Conservation (phyloP, 306 rosid genomes). For the Casuarina equisetifolia region DNA sequence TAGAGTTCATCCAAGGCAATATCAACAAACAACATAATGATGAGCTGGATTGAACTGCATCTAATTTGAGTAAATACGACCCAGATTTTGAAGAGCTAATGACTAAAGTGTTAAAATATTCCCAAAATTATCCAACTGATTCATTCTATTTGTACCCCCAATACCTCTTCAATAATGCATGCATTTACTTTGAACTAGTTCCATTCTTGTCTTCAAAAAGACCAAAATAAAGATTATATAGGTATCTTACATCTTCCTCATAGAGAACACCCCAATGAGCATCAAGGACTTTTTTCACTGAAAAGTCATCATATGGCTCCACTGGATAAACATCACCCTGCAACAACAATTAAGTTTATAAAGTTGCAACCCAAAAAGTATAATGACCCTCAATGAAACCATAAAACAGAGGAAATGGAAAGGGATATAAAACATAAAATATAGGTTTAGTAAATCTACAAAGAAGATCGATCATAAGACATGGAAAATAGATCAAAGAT, state of each 20-base stretch:
- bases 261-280: conserved; percentile 67
- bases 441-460: background rate
- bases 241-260: conserved; percentile 52
- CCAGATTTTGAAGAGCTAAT: background rate
- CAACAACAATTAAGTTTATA: conserved; percentile 8
- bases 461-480: background rate
- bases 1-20: conserved; percentile 6
- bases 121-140: background rate
- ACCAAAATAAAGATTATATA: background rate
- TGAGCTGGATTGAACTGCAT: background rate
- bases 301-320: conserved; percentile 45
- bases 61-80: background rate
- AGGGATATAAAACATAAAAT: background rate
- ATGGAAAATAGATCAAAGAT: background rate
- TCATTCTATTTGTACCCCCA: background rate
- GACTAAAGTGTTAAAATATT: background rate
- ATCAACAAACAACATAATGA: background rate
- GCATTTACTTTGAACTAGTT: background rate
- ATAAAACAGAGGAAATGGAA: background rate
- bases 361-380: background rate
- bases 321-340: conserved; percentile 69
- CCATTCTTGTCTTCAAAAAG: background rate
- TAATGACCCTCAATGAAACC: background rate
- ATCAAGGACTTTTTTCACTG: conserved; percentile 46
- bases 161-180: background rate